Evolutionary conservation across 2,329 filamentous ascomycete genomes (phyloP), one percentile per base, ranked within the genome.

Genomic region (Metarhizium robertsii): DNA sequence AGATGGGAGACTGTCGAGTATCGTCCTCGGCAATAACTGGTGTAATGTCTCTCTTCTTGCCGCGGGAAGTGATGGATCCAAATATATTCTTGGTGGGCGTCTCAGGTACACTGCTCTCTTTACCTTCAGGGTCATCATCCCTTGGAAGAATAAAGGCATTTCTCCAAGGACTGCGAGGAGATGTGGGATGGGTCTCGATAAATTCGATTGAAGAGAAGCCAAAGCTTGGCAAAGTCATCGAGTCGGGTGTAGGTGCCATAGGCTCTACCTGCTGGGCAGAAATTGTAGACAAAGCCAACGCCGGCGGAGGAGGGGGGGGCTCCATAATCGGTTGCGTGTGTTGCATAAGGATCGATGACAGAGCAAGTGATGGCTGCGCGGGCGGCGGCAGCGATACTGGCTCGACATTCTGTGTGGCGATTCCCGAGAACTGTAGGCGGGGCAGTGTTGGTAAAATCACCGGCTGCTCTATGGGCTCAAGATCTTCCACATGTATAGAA

Each of bases 21-120:
- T 83, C 80, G 62, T 88, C 85, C 64, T 88, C 84, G 3, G 82
- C 81, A 65, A 87, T 84, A 52, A 80, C 63, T 8, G 75, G 74
- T 0, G 71, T 67, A 2, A 69, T 62, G 20, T 68, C 66, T 56
- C 71, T 73, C 43, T 65, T 66, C 61, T 73, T 78, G 57, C 73
- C 73, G 62, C 76, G 74, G 57, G 74, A 69, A 65, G 76, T 67
- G 51, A 76, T 67, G n/a, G 74, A 68, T 48, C 70, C 70, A 56
- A 78, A 68, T 55, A 75, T 67, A 36, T 68, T 61, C 69, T 67
- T 64, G 66, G 71, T 63, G 13, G 75, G 70, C 20, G 73, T 73
- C 55, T 70, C 63, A 18, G 76, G 72, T 11, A 62, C 58, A n/a
- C 66, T 61, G 34, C 62, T 62, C 30, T 65, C 66, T 13, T 60